Percentiles rank a stretch among this genome's conserved stretches.
Evolutionary conservation across 2,329 filamentous ascomycete species (phyloP).

Genomic region (Diaporthe australafricana): DNA sequence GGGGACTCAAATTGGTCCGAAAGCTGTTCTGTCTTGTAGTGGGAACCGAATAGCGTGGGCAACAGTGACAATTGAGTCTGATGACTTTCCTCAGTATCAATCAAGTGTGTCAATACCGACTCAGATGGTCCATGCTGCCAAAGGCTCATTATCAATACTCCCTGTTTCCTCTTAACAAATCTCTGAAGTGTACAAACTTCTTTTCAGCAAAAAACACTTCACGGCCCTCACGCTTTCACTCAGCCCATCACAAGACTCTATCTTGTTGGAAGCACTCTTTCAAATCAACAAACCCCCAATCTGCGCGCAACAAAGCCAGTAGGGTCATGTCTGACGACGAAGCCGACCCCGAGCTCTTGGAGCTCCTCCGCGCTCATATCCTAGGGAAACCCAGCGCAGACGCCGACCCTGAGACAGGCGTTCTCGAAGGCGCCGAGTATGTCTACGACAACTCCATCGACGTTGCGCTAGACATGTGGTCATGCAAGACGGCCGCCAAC

Average conservation of each 20-base stretch:
- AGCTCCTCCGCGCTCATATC: constrained; percentile 84
- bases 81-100: background rate
- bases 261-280: background rate
- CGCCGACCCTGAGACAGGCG: constrained; percentile 79
- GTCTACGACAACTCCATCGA: constrained; percentile 95
- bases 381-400: constrained; percentile 66
- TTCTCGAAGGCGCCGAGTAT: constrained; percentile 84
- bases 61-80: background rate
- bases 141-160: constrained; percentile 26
- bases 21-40: background rate
- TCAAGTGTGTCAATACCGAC: background rate
- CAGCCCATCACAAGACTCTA: background rate
- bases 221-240: background rate
- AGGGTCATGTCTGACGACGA: constrained; percentile 88
- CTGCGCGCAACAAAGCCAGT: background rate
- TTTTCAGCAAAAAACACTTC: background rate
- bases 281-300: background rate
- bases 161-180: background rate
- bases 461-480: constrained; percentile 85
- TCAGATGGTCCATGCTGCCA: constrained; percentile 26
- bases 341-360: constrained; percentile 87
- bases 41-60: background rate
- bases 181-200: constrained; percentile 15
- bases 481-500: constrained; percentile 84
- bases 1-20: background rate